A percentile compares a stretch with the other conserved stretches of the same genome.
phyloP scores from a whole-genome alignment of 495 filamentous ascomycete genomes.

The Aspergillus nanangensis region DNA sequence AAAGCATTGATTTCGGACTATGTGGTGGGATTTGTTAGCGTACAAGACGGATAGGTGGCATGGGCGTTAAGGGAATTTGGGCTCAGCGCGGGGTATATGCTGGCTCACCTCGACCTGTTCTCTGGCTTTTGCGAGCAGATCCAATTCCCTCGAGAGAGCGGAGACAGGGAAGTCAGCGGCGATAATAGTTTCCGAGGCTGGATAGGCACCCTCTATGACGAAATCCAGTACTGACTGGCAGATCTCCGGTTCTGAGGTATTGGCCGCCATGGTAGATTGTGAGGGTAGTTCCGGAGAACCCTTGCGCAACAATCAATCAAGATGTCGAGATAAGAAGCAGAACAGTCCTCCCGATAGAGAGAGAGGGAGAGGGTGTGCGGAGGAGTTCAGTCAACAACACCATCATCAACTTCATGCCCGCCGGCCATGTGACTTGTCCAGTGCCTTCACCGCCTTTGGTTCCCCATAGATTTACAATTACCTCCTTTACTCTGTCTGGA shows the following conservation, averaged over 20 bases:
- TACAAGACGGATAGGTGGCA: neutral
- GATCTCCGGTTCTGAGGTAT: constrained; percentile 36
- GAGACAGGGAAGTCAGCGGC: constrained; percentile 56
- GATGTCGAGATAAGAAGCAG: neutral
- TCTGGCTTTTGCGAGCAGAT: constrained; percentile 60
- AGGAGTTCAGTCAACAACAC: too few species aligned
- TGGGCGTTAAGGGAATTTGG: too few species aligned
- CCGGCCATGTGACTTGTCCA: constrained; percentile 17
- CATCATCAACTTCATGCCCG: constrained; percentile 3
- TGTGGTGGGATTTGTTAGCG: neutral
- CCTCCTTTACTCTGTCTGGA: too few species aligned
- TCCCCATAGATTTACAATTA: too few species aligned
- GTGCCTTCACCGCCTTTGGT: constrained; percentile 15
- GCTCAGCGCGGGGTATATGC: neutral
- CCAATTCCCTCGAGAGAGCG: constrained; percentile 57
- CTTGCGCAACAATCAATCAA: neutral
- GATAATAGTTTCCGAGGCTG: constrained; percentile 64
- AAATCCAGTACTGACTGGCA: constrained; percentile 69
- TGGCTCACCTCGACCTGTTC: constrained; percentile 61
- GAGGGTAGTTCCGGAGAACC: neutral
- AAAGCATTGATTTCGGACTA: constrained; percentile 67
- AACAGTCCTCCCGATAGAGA: neutral
- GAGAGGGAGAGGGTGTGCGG: neutral
- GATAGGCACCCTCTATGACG: constrained; percentile 65
- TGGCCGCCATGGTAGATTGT: constrained; percentile 23